A percentile compares a stretch with the other conserved stretches of the same genome.
These are phyloP conservation scores for Rhododendron ovatum DNA, from an alignment of 148 eudicot species.

Conservation along the genomic window DNA sequence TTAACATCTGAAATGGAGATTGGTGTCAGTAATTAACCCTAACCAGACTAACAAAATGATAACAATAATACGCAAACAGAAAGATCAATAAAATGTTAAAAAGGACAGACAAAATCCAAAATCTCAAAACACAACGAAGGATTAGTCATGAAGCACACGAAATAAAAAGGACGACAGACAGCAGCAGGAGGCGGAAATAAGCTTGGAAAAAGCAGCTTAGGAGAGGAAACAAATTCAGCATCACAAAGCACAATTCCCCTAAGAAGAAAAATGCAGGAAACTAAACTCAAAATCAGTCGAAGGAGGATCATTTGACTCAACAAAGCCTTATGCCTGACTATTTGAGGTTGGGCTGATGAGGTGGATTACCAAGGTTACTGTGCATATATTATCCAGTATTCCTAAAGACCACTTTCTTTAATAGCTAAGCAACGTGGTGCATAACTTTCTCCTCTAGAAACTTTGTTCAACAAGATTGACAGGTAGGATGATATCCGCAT, in stretches of 20 bases:
- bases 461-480: not conserved
- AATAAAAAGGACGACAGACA: not conserved
- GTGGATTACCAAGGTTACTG: not conserved
- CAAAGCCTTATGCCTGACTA: not conserved
- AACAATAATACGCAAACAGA: not conserved
- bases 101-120: not conserved
- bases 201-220: not conserved
- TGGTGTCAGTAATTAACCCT: not conserved
- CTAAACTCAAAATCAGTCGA: not conserved
- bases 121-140: not conserved
- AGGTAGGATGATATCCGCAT: not conserved
- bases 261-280: not conserved
- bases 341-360: not conserved
- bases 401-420: not conserved
- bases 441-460: not conserved
- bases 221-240: constrained; percentile 5
- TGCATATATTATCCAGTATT: not conserved
- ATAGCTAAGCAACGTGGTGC: not conserved
- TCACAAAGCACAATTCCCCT: not conserved
- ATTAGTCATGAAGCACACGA: not conserved
- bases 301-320: not conserved
- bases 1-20: constrained; percentile 56
- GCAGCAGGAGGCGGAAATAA: not conserved
- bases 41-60: not conserved
- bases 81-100: not conserved